phyloP scores from a whole-genome alignment of 495 filamentous ascomycete species.

The Delitschia confertaspora region DNA sequence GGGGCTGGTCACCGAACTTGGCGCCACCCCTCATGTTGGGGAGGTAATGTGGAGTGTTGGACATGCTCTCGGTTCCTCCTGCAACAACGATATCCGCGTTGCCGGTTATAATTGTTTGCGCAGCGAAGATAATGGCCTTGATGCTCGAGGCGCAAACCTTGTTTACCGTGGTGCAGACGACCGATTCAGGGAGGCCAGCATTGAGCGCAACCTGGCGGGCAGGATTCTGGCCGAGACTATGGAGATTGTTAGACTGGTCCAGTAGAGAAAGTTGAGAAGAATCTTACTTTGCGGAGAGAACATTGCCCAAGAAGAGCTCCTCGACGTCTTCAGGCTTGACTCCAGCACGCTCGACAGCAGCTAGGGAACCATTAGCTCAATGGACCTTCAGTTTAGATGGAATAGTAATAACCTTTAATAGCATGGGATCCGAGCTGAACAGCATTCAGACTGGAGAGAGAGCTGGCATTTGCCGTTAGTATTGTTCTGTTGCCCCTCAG shows the following conservation, averaged over 20 bases:
- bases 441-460: constrained; percentile 76
- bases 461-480: constrained; percentile 43
- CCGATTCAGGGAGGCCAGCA: constrained; percentile 69
- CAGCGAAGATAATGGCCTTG: constrained; percentile 89
- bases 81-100: constrained; percentile 84
- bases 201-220: constrained; percentile 86
- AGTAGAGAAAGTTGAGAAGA: constrained; percentile 3
- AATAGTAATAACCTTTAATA: constrained; percentile 62
- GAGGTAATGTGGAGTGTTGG: constrained; percentile 93
- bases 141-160: constrained; percentile 94
- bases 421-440: constrained; percentile 81
- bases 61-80: constrained; percentile 95
- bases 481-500: constrained; percentile 8
- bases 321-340: constrained; percentile 80
- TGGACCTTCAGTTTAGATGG: constrained; percentile 9
- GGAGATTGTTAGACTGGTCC: constrained; percentile 1
- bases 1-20: constrained; percentile 79
- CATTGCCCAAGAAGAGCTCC: constrained; percentile 97
- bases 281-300: constrained; percentile 83
- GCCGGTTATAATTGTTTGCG: constrained; percentile 94
- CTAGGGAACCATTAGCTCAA: constrained; percentile 37
- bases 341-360: constrained; percentile 75
- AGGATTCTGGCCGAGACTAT: constrained; percentile 89
- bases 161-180: constrained; percentile 89
- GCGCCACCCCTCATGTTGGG: constrained; percentile 69